A percentile compares a stretch with the other conserved stretches of the same genome.
These are phyloP conservation scores for Meripilus lineatus DNA, from an alignment of 1,284 basidiomycete genomes.

Conservation along the genomic window DNA sequence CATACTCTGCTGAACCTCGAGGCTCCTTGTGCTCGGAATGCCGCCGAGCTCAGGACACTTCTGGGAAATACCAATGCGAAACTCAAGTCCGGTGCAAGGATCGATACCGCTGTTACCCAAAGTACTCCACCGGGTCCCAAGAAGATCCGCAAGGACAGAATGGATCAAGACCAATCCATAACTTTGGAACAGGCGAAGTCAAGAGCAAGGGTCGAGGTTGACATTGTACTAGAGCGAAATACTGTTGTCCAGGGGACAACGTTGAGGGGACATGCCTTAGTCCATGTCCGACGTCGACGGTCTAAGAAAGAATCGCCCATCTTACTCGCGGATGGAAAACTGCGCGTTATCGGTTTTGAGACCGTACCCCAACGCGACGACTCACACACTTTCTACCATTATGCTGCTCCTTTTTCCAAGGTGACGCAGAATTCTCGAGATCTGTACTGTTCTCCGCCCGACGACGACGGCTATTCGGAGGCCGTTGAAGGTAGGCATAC, in stretches of 20 bases:
- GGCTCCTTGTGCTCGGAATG: slow-evolving; percentile 40
- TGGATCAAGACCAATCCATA: slow-evolving; percentile 20
- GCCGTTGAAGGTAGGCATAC: slow-evolving; percentile 67
- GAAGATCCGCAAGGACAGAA: neutral
- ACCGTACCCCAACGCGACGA: slow-evolving; percentile 56
- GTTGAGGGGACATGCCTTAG: slow-evolving; percentile 69
- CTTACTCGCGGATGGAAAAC: slow-evolving; percentile 73
- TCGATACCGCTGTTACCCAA: slow-evolving; percentile 30
- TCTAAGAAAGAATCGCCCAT: slow-evolving; percentile 55
- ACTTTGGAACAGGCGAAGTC: slow-evolving; percentile 61
- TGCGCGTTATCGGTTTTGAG: slow-evolving; percentile 88
- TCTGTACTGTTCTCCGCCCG: slow-evolving; percentile 49
- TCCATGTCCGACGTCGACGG: slow-evolving; percentile 64
- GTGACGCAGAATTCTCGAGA: slow-evolving; percentile 41
- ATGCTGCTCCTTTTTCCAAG: slow-evolving; percentile 57
- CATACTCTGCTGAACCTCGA: slow-evolving; percentile 49
- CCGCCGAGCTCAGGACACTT: slow-evolving; percentile 52
- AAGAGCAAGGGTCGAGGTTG: slow-evolving; percentile 77
- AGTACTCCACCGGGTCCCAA: slow-evolving; percentile 11
- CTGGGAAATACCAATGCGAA: slow-evolving; percentile 56
- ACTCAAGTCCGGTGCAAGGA: slow-evolving; percentile 47
- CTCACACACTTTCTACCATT: slow-evolving; percentile 86
- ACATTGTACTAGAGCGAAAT: slow-evolving; percentile 76
- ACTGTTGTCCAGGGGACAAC: slow-evolving; percentile 80
- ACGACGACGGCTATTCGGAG: slow-evolving; percentile 69